Percentiles rank a stretch among this genome's conserved stretches.
Conservation (phyloP, 441 rosid species). For the Melastoma candidum region DNA sequence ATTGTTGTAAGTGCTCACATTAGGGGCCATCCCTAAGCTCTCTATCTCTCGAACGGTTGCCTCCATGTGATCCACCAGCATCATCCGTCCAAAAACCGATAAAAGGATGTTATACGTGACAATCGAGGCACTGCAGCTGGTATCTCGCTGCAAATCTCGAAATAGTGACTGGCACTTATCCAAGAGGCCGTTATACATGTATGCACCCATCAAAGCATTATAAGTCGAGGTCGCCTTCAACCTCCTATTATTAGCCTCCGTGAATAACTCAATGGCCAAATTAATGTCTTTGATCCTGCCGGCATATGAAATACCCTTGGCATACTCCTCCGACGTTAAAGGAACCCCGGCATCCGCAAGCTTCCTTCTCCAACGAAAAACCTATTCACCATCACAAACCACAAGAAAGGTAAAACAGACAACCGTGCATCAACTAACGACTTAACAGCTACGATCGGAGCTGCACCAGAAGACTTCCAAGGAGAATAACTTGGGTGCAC, state of each 20-base stretch:
- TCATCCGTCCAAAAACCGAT: constrained; percentile 58
- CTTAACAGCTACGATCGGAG: neutral
- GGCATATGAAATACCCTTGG: constrained; percentile 60
- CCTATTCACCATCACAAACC: constrained; percentile 25
- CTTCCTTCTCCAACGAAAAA: constrained; percentile 61
- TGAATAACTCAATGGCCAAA: constrained; percentile 50
- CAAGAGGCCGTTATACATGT: constrained; percentile 49
- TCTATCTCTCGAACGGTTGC: constrained; percentile 33
- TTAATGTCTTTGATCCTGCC: constrained; percentile 48
- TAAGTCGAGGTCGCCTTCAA: constrained; percentile 31
- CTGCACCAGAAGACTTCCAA: no score
- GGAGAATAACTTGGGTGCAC: no score
- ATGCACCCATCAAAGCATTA: constrained; percentile 74
- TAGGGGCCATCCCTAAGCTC: constrained; percentile 33
- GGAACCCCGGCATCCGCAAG: constrained; percentile 32
- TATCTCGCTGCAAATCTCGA: constrained; percentile 40
- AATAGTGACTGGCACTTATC: constrained; percentile 49
- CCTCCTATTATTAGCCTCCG: constrained; percentile 43
- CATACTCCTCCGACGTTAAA: constrained; percentile 60
- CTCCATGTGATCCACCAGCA: constrained; percentile 74
- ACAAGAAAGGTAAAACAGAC: neutral
- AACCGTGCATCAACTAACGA: neutral
- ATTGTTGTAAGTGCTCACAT: constrained; percentile 43
- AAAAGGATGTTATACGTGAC: constrained; percentile 66
- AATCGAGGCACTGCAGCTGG: constrained; percentile 41